Evolutionary conservation across 306 rosid species (phyloP).

Genomic region (Vigna hirtella): DNA sequence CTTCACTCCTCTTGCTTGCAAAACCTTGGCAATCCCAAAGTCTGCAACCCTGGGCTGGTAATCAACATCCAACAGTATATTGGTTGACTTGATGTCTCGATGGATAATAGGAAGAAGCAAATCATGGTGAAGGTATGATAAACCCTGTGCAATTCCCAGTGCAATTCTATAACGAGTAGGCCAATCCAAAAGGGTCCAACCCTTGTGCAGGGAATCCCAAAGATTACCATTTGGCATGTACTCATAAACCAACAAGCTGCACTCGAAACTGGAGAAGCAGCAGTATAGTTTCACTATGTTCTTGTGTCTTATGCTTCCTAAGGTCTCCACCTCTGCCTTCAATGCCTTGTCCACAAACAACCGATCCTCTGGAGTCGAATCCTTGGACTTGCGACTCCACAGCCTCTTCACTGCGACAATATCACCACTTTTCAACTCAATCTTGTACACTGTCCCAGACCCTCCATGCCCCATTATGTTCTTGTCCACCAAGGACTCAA

Average conservation of each 20-base stretch:
- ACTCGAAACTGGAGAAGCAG: conserved; percentile 78
- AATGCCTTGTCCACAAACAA: conserved; percentile 59
- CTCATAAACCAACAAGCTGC: conserved; percentile 85
- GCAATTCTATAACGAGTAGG: conserved; percentile 85
- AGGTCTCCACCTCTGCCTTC: conserved; percentile 90
- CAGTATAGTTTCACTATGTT: conserved; percentile 90
- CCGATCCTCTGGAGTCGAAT: conserved; percentile 64
- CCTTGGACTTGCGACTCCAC: conserved; percentile 65
- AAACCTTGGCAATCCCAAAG: conserved; percentile 95
- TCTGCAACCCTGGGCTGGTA: conserved; percentile 95
- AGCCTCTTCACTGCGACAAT: conserved; percentile 82
- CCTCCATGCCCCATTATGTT: conserved; percentile 93
- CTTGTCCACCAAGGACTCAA: conserved; percentile 79
- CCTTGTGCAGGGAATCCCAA: conserved; percentile 92
- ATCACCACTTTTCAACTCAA: conserved; percentile 75
- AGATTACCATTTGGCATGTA: conserved; percentile 93
- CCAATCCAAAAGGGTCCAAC: conserved; percentile 83
- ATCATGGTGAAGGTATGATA: conserved; percentile 97
- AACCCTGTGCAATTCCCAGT: conserved; percentile 84
- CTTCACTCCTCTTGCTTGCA: conserved; percentile 87
- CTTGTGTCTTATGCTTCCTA: conserved; percentile 91
- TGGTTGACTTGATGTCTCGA: conserved; percentile 88
- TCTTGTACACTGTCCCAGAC: conserved; percentile 91
- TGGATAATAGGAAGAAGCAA: conserved; percentile 81
- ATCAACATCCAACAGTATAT: conserved; percentile 82